Percentiles rank a stretch among this genome's conserved stretches.
Conservation (phyloP, 345 rosid genomes). For the Brassica napus region Da-Ae NC_063440.1:20818501-20819000, state of each 20-base stretch:
- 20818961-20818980: neutral
- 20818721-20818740: constrained; percentile 37
- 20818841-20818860: constrained; percentile 5
- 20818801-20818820: neutral
- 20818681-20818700: constrained; percentile 15
- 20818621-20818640: constrained; percentile 35
- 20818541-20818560: neutral
- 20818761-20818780: constrained; percentile 7
- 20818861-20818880: constrained; percentile 21
- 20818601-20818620: constrained; percentile 33
- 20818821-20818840: neutral
- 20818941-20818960: constrained; percentile 32
- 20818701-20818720: constrained; percentile 11
- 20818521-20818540: constrained; percentile 26
- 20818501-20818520: neutral
- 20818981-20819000: neutral
- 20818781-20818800: neutral
- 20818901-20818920: constrained; percentile 33
- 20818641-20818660: constrained; percentile 29
- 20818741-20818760: constrained; percentile 28
- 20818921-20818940: constrained; percentile 38
- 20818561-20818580: neutral
- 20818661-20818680: neutral
- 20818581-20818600: constrained; percentile 11
- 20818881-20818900: constrained; percentile 24